Conservation (phyloP, 371 early-diverging fungal genomes). For the Gilbertella persicaria region DNA sequence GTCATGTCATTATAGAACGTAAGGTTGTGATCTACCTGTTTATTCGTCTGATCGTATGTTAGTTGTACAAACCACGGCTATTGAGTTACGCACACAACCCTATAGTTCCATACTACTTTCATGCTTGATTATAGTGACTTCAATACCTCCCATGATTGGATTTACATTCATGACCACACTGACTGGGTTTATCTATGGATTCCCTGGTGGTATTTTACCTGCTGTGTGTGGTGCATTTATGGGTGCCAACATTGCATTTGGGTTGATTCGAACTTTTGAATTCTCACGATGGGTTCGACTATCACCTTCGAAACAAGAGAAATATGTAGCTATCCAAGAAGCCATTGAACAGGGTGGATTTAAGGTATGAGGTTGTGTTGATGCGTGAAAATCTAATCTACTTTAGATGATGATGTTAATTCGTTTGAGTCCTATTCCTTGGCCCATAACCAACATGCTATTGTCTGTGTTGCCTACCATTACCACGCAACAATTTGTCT, state of each 20-base stretch:
- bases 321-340: slow-evolving; percentile 46
- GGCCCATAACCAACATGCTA: slow-evolving; percentile 42
- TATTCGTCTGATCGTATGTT: background rate
- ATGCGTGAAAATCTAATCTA: background rate
- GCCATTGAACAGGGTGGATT: slow-evolving; percentile 50
- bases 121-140: slow-evolving; percentile 27
- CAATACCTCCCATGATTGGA: slow-evolving; percentile 44
- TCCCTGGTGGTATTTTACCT: slow-evolving; percentile 22
- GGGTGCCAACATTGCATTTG: slow-evolving; percentile 29
- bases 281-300: slow-evolving; percentile 33
- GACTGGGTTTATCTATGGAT: slow-evolving; percentile 39
- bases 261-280: slow-evolving; percentile 33
- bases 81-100: slow-evolving; percentile 31
- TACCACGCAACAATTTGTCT: slow-evolving; percentile 19
- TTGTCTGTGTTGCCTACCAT: slow-evolving; percentile 34
- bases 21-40: background rate
- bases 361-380: slow-evolving; percentile 22
- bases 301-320: slow-evolving; percentile 36
- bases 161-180: slow-evolving; percentile 38
- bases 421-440: slow-evolving; percentile 47
- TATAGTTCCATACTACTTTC: slow-evolving; percentile 28
- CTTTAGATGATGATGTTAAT: slow-evolving; percentile 43
- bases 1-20: slow-evolving; percentile 14
- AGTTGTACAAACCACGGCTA: slow-evolving; percentile 39
- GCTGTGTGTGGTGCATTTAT: slow-evolving; percentile 35